These are phyloP conservation scores for Voacanga thouarsii DNA, from an alignment of 257 asterid genomes.

Conservation along the genomic window DNA sequence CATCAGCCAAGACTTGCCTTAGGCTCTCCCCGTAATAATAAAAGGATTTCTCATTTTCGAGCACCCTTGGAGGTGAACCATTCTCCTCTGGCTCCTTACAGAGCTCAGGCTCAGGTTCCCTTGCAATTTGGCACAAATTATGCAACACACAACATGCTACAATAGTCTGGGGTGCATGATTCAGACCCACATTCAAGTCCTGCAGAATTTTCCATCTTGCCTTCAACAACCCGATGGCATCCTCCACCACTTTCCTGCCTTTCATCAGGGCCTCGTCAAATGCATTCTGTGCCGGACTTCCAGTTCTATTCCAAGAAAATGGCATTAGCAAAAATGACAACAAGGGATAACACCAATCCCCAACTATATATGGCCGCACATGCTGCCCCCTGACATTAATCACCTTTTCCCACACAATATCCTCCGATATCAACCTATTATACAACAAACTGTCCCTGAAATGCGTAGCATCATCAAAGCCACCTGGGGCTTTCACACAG, in stretches of 20 bases:
- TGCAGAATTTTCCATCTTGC: slow-evolving; percentile 97
- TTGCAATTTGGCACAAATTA: slow-evolving; percentile 89
- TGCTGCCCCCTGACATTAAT: slow-evolving; percentile 74
- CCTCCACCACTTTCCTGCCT: slow-evolving; percentile 80
- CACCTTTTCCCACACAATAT: slow-evolving; percentile 81
- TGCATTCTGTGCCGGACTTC: slow-evolving; percentile 73
- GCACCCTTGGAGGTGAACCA: slow-evolving; percentile 67
- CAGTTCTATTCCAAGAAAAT: slow-evolving; percentile 58
- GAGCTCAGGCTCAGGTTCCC: slow-evolving; percentile 96
- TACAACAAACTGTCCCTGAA: slow-evolving; percentile 86
- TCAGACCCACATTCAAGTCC: slow-evolving; percentile 84
- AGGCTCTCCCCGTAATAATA: slow-evolving; percentile 72
- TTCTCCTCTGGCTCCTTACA: slow-evolving; percentile 97
- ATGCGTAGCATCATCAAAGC: slow-evolving; percentile 84
- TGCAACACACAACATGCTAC: slow-evolving; percentile 98
- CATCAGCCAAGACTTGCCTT: slow-evolving; percentile 89
- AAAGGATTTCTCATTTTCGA: slow-evolving; percentile 78
- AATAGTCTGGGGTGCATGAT: slow-evolving; percentile 88
- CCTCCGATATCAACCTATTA: slow-evolving; percentile 66
- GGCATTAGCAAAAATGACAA: slow-evolving; percentile 85
- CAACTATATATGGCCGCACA: slow-evolving; percentile 85
- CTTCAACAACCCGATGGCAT: slow-evolving; percentile 85
- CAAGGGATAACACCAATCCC: slow-evolving; percentile 89
- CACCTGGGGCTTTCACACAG: slow-evolving; percentile 95
- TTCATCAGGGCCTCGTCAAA: slow-evolving; percentile 82